These are phyloP conservation scores for Penicillium sp. DNA, from an alignment of 2,329 filamentous ascomycete genomes.

Conservation along the genomic window DNA sequence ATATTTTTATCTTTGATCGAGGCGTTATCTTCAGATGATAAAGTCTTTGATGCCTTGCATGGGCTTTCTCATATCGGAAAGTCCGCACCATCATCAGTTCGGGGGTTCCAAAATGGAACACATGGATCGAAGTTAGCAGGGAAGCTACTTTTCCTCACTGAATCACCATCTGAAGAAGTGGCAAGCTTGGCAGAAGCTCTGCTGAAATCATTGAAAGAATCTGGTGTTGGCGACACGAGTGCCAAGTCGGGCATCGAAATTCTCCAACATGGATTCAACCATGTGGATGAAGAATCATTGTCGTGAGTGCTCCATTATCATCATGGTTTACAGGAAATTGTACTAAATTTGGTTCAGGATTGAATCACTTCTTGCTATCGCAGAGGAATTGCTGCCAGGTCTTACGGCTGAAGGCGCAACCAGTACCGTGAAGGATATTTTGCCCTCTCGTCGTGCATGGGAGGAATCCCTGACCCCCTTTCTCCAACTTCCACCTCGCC, in stretches of 20 bases:
- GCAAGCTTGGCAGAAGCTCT: constrained; percentile 41
- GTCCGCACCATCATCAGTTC: constrained; percentile 40
- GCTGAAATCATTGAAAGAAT: constrained; percentile 31
- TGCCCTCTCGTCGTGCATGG: constrained; percentile 68
- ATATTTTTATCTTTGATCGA: constrained; percentile 41
- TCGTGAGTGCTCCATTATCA: constrained; percentile 38
- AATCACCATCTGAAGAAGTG: constrained; percentile 52
- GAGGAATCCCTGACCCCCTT: constrained; percentile 58
- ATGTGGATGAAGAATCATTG: constrained; percentile 43
- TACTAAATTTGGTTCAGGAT: constrained; percentile 39
- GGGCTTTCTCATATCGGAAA: constrained; percentile 46
- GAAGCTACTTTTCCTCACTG: constrained; percentile 52
- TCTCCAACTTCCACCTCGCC: constrained; percentile 37
- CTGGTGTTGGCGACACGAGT: constrained; percentile 38
- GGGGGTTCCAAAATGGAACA: constrained; percentile 42
- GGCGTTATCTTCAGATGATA: constrained; percentile 39
- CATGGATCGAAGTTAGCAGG: constrained; percentile 52
- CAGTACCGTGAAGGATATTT: constrained; percentile 44
- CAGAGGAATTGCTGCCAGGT: constrained; percentile 46
- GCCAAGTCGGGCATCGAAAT: constrained; percentile 51
- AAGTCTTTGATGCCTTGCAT: constrained; percentile 36
- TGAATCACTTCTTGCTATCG: constrained; percentile 56
- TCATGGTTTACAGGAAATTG: constrained; percentile 24
- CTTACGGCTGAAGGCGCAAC: constrained; percentile 25
- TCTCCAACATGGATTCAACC: constrained; percentile 50